These are phyloP conservation scores for Lactifluus subvellereus DNA, from an alignment of 768 basidiomycete species.

Conservation along the genomic window DNA sequence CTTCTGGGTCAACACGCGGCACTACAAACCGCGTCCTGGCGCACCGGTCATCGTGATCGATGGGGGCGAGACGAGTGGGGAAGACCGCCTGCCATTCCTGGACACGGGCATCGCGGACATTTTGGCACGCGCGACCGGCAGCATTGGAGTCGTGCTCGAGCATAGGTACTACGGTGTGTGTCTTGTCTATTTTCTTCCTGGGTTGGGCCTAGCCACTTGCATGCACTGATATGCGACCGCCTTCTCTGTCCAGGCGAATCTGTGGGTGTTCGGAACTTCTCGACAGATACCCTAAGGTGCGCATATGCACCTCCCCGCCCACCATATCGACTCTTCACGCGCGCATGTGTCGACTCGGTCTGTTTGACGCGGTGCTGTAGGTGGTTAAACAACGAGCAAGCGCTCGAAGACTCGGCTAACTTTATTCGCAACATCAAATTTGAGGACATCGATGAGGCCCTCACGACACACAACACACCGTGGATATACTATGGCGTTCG, in stretches of 20 bases:
- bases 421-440: slow-evolving; percentile 84
- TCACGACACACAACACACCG: slow-evolving; percentile 67
- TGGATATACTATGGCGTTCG: slow-evolving; percentile 94
- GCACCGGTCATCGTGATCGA: slow-evolving; percentile 89
- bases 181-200: background rate
- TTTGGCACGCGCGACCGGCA: slow-evolving; percentile 75
- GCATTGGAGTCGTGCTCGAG: slow-evolving; percentile 86
- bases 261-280: slow-evolving; percentile 67
- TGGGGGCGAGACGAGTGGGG: slow-evolving; percentile 89
- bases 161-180: slow-evolving; percentile 79
- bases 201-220: background rate
- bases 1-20: slow-evolving; percentile 86
- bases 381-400: slow-evolving; percentile 86
- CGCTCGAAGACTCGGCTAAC: slow-evolving; percentile 85
- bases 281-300: slow-evolving; percentile 76
- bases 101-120: slow-evolving; percentile 73
- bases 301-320: background rate
- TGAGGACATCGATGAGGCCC: slow-evolving; percentile 57
- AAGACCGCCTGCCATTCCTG: slow-evolving; percentile 46
- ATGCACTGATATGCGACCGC: slow-evolving; percentile 21
- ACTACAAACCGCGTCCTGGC: too few relatives aligned
- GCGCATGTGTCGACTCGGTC: background rate
- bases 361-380: slow-evolving; percentile 34
- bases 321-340: background rate
- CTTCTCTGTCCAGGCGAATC: slow-evolving; percentile 50